Percentiles rank a stretch among this genome's conserved stretches.
phyloP scores from a whole-genome alignment of 148 eudicot genomes.

The Rhododendron griersonianum region DNA sequence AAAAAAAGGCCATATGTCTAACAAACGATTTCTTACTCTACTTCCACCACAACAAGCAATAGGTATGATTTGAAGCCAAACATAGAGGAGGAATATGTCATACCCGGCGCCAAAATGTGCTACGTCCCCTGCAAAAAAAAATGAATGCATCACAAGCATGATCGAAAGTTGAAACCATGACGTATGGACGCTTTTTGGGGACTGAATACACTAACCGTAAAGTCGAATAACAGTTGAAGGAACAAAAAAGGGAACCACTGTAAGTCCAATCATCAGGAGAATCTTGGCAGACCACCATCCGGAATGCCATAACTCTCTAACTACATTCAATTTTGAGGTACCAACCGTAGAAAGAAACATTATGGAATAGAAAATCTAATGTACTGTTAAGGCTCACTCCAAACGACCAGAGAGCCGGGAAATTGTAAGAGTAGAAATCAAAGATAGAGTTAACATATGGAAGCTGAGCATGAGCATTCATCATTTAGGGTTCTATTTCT shows the following conservation, averaged over 20 bases:
- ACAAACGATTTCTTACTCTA: not conserved
- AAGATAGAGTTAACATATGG: not conserved
- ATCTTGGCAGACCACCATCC: conserved; percentile 64
- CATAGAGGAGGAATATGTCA: not conserved
- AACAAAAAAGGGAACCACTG: conserved; percentile 42
- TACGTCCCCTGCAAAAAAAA: conserved; percentile 49
- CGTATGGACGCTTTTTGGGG: not conserved
- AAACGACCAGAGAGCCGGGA: conserved; percentile 1
- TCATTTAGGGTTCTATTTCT: not conserved
- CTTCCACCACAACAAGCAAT: not conserved
- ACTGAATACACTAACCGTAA: conserved; percentile 50
- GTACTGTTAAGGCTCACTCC: conserved; percentile 26
- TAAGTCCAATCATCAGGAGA: conserved; percentile 35
- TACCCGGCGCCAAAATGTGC: conserved; percentile 99
- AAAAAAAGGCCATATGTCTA: not conserved
- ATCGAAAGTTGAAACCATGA: not conserved
- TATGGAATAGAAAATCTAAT: conserved; percentile 60
- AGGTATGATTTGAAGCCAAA: not conserved
- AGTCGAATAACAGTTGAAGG: conserved; percentile 45
- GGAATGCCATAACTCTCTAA: conserved; percentile 60
- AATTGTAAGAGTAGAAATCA: not conserved
- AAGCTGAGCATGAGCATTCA: not conserved
- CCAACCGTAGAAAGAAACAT: conserved; percentile 64
- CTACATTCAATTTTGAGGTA: conserved; percentile 45
- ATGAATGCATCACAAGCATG: conserved; percentile 4